These are phyloP conservation scores for Vachellia collinsii DNA, from an alignment of 306 rosid species.

Conservation along the genomic window DNA sequence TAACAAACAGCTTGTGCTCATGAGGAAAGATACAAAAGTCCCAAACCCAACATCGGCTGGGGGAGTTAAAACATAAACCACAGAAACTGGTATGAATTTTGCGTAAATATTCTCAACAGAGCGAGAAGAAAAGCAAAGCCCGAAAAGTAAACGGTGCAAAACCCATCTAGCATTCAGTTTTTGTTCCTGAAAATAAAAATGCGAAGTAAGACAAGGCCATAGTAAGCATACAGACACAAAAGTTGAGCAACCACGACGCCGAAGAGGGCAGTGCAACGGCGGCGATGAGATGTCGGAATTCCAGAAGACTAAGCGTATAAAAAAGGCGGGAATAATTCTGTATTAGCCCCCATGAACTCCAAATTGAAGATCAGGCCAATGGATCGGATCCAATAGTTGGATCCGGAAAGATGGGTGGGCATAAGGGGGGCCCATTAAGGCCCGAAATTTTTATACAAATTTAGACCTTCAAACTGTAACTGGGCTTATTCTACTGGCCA, in stretches of 20 bases:
- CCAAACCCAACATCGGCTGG: not conserved
- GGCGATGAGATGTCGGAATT: conserved; percentile 6
- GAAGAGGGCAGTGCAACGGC: not conserved
- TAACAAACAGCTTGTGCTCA: conserved; percentile 35
- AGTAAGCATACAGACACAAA: not conserved
- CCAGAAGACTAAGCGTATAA: not conserved
- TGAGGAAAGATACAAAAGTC: not conserved
- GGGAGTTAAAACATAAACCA: not conserved
- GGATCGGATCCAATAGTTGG: not conserved
- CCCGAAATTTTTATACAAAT: no score
- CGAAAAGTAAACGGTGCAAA: not conserved
- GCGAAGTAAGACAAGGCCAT: not conserved
- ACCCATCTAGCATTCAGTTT: not conserved
- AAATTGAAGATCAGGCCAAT: not conserved
- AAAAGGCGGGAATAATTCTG: conserved; percentile 14
- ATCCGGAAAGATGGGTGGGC: no score
- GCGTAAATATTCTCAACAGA: not conserved
- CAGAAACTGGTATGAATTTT: not conserved
- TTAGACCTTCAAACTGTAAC: no score
- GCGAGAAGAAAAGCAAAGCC: not conserved
- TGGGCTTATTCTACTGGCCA: no score
- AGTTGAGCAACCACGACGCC: not conserved
- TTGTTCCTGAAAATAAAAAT: not conserved
- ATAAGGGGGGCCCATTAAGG: no score
- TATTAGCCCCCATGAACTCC: not conserved